Conservation (phyloP, 2,329 filamentous ascomycete species). For the Talaromyces pinophilus region DNA sequence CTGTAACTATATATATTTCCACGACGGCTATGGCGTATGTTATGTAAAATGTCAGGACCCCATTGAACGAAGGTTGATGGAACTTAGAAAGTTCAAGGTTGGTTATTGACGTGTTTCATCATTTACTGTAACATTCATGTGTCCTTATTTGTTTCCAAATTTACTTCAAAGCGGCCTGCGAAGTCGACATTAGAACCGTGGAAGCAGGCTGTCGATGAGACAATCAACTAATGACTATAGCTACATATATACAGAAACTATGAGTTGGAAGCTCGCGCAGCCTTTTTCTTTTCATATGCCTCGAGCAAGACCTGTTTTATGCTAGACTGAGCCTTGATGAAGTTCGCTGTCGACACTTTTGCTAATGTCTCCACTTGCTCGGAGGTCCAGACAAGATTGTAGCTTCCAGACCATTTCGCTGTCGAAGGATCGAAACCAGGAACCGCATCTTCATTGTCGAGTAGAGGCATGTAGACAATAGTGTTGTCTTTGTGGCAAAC, state of each 20-base stretch:
- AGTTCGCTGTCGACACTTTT: slow-evolving; percentile 18
- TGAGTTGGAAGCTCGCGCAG: not conserved
- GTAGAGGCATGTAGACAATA: slow-evolving; percentile 23
- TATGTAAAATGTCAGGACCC: too few relatives aligned
- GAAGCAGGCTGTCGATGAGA: not conserved
- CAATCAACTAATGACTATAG: not conserved
- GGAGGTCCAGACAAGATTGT: slow-evolving; percentile 23
- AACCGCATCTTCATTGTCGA: slow-evolving; percentile 19
- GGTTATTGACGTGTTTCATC: too few relatives aligned
- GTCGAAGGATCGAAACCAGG: slow-evolving; percentile 21
- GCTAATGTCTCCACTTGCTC: slow-evolving; percentile 20
- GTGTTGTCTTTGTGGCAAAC: slow-evolving; percentile 21
- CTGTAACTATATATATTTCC: too few relatives aligned
- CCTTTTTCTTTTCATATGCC: slow-evolving; percentile 18
- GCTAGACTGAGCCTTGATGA: slow-evolving; percentile 8
- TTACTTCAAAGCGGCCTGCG: not conserved
- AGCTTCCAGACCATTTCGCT: slow-evolving; percentile 22
- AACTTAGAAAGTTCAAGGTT: too few relatives aligned
- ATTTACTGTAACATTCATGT: not conserved
- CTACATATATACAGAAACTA: not conserved
- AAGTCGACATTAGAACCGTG: not conserved
- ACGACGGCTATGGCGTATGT: too few relatives aligned
- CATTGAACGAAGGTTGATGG: too few relatives aligned
- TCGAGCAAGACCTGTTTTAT: slow-evolving; percentile 18
- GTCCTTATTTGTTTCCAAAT: not conserved